Base-by-base conservation (phyloP, 2,329 filamentous ascomycete species). In the Rhynchosporium secalis region DNA sequence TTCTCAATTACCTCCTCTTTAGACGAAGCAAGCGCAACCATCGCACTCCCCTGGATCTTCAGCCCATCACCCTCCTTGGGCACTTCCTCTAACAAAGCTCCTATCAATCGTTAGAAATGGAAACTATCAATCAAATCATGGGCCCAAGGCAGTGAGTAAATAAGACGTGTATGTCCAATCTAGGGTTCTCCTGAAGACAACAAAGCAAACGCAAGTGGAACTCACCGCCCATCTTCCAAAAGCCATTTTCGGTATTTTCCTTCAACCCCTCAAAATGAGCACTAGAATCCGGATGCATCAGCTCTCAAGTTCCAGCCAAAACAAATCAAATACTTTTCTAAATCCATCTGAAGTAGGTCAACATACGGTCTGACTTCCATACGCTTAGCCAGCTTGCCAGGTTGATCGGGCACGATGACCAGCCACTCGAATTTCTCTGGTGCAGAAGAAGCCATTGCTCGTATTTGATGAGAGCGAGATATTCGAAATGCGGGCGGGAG, bases 1-100 rank as follows among this genome's bases (percentile, higher is more conserved):
- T 83, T 72, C 69, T 88, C 82, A 46, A 88, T 74, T 2, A 91
- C 84, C 73, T 92, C 88, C 66, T 92, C 88, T 70, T 83, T 85
- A 8, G 82, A 86, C 65, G 85, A 82, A 7, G 89, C 91, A 36
- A 83, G 75, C 45, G 85, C 79, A 33, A 96, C 79, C 36, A 67
- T 61, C 4, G 63, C 60, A 55, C 65, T 67, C 0, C 66, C 66
- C 28, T 62, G 40, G 4, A 95, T 92, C 72, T 89, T 86, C 48
- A 74, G 41, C 0, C 68, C 77, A 29, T 88, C 81, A 62, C 83
- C 83, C 58, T 88, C 84, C 5, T 83, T 79, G 40, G 90, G 88
- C 41, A 89, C 80, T 8, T 85, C 81, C 47, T 89, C 82, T 7
- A 94, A 78, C 58, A 88, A 78, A 28, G 88, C 89, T 47, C 90